These are phyloP conservation scores for Luffa aegyptiaca DNA, from an alignment of 306 rosid genomes.

Conservation along the genomic window DNA sequence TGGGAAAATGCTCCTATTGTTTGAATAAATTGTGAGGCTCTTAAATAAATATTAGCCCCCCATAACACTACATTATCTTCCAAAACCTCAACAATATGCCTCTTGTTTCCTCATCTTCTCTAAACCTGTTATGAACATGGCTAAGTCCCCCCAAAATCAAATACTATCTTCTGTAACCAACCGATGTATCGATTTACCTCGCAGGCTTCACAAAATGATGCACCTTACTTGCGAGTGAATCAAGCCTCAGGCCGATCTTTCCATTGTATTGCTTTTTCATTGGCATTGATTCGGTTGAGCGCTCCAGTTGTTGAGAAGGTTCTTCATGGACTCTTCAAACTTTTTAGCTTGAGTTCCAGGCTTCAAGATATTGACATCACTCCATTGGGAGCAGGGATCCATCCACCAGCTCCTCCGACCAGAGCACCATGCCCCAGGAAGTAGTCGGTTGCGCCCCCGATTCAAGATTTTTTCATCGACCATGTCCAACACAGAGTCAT, in stretches of 20 bases:
- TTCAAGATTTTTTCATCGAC: constrained; percentile 55
- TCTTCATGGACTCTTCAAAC: constrained; percentile 57
- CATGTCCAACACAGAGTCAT: constrained; percentile 58
- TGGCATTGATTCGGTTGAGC: constrained; percentile 38
- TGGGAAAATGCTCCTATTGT: not conserved
- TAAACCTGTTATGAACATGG: constrained; percentile 11
- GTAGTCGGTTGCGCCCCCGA: constrained; percentile 32
- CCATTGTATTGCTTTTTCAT: not conserved
- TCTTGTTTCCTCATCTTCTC: not conserved
- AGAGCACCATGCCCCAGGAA: constrained; percentile 86
- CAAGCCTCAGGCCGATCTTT: not conserved
- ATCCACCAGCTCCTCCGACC: constrained; percentile 68
- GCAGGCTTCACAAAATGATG: not conserved
- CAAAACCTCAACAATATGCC: constrained; percentile 1
- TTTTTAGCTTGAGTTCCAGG: constrained; percentile 85
- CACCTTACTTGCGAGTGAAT: not conserved
- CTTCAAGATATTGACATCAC: constrained; percentile 63
- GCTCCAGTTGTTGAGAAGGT: constrained; percentile 68
- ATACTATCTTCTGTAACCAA: not conserved
- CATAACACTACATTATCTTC: not conserved
- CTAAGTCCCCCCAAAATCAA: not conserved
- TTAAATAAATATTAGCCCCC: not conserved
- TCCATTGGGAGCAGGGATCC: constrained; percentile 93
- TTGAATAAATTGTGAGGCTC: constrained; percentile 9
- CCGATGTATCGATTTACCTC: not conserved